These are phyloP conservation scores for Knufia fluminis DNA, from an alignment of 2,329 filamentous ascomycete species.

Conservation along the genomic window DNA sequence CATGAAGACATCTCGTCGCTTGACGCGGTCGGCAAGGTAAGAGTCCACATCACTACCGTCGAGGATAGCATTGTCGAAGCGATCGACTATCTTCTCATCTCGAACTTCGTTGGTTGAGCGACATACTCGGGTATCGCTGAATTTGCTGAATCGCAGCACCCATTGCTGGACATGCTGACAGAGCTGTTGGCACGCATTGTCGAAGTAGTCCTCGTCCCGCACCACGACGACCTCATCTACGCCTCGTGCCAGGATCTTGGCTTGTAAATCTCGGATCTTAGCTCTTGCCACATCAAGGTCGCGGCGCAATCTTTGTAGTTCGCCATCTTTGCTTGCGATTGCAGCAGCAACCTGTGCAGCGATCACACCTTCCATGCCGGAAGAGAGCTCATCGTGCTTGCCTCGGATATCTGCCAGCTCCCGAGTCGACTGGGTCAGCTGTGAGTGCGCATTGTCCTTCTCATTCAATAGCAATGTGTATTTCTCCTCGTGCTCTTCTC, in stretches of 20 bases:
- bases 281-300: conserved; percentile 65
- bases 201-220: conserved; percentile 90
- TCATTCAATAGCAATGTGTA: conserved; percentile 59
- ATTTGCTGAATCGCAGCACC: conserved; percentile 96
- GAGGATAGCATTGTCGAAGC: conserved; percentile 85
- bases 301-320: conserved; percentile 67
- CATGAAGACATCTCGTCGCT: conserved; percentile 91
- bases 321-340: conserved; percentile 71
- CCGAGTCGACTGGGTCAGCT: conserved; percentile 51
- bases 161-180: conserved; percentile 96
- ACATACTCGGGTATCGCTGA: conserved; percentile 84
- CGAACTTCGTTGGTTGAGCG: conserved; percentile 74
- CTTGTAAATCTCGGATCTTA: conserved; percentile 51
- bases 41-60: conserved; percentile 88
- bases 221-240: conserved; percentile 66
- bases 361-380: conserved; percentile 54
- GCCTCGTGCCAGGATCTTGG: conserved; percentile 41
- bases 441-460: conserved; percentile 45
- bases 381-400: conserved; percentile 53
- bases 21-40: conserved; percentile 79
- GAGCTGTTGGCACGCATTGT: conserved; percentile 83
- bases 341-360: conserved; percentile 53
- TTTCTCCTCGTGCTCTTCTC: conserved; percentile 64
- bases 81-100: conserved; percentile 86
- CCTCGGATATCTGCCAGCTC: conserved; percentile 61